Evolutionary conservation across 2,329 filamentous ascomycete genomes (phyloP).

Genomic region (Purpureocillium takamizusanense): DNA sequence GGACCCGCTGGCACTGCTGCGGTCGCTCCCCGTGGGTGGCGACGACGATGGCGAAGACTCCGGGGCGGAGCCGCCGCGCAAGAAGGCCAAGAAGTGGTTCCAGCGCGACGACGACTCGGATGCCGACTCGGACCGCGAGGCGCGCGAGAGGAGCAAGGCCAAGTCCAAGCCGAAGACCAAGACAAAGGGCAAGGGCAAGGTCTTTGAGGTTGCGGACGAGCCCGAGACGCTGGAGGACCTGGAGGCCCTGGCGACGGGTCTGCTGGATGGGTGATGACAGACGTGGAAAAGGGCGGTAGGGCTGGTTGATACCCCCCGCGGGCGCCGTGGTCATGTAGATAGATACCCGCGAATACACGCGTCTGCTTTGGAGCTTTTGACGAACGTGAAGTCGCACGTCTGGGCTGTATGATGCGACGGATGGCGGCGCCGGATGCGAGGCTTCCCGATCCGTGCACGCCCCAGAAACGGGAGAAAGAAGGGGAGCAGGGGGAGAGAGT

Average conservation of each 20-base stretch:
- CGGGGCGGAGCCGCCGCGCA: conserved; percentile 35
- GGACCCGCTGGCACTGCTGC: conserved; percentile 48
- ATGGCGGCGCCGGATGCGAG: too few species aligned
- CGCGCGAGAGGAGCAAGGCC: conserved; percentile 17
- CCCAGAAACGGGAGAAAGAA: too few species aligned
- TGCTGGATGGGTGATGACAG: conserved; percentile 43
- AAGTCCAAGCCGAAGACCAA: conserved; percentile 27
- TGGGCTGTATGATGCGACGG: too few species aligned
- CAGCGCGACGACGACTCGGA: conserved; percentile 61
- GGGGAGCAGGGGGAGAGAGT: too few species aligned
- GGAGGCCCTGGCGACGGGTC: conserved; percentile 64
- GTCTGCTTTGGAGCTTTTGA: too few species aligned
- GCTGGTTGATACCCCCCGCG: too few species aligned
- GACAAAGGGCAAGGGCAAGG: conserved; percentile 35
- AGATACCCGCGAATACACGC: too few species aligned
- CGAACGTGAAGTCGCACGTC: too few species aligned
- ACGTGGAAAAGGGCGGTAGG: too few species aligned
- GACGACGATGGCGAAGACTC: conserved; percentile 17
- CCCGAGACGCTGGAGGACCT: conserved; percentile 73
- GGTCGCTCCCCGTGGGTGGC: conserved; percentile 44
- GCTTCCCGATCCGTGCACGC: too few species aligned
- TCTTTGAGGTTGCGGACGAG: conserved; percentile 55
- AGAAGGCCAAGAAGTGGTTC: conserved; percentile 72
- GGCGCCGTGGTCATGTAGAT: too few species aligned
- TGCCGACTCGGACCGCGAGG: conserved; percentile 26